phyloP scores from a whole-genome alignment of 306 rosid genomes.

The Castanospermum australe region DNA sequence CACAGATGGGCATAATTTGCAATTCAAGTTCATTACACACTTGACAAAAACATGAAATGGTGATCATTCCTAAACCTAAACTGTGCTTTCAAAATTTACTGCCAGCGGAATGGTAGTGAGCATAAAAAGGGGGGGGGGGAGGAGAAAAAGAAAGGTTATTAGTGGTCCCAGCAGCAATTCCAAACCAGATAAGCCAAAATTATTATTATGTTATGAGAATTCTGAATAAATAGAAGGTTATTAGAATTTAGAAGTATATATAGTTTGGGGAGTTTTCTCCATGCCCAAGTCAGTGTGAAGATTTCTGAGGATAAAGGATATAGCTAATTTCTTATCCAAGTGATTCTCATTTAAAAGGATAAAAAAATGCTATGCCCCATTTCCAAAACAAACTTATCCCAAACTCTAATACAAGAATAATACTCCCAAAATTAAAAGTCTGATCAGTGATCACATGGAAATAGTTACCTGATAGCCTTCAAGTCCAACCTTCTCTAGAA shows the following conservation, averaged over 20 bases:
- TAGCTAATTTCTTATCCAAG: background rate
- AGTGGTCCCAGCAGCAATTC: background rate
- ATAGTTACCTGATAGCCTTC: slow-evolving; percentile 77
- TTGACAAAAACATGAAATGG: background rate
- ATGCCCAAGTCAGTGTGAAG: background rate
- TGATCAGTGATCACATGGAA: background rate
- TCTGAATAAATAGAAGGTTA: background rate
- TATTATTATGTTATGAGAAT: background rate
- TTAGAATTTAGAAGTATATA: background rate
- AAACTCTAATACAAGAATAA: background rate
- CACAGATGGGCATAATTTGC: background rate
- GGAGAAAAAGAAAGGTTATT: background rate
- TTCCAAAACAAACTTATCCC: background rate
- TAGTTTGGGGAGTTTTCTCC: background rate
- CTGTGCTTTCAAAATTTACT: background rate
- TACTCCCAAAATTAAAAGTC: background rate
- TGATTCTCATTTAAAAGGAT: background rate
- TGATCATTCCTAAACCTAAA: slow-evolving; percentile 3
- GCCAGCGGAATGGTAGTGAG: background rate
- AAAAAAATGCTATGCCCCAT: background rate
- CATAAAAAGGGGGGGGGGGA: background rate
- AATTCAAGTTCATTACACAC: background rate
- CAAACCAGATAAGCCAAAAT: background rate
- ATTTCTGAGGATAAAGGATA: background rate
- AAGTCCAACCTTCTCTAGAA: slow-evolving; percentile 70